Evolutionary conservation across 164 flowering plant species (phyloP).

Genomic region (Vitis rotundifolia): DNA sequence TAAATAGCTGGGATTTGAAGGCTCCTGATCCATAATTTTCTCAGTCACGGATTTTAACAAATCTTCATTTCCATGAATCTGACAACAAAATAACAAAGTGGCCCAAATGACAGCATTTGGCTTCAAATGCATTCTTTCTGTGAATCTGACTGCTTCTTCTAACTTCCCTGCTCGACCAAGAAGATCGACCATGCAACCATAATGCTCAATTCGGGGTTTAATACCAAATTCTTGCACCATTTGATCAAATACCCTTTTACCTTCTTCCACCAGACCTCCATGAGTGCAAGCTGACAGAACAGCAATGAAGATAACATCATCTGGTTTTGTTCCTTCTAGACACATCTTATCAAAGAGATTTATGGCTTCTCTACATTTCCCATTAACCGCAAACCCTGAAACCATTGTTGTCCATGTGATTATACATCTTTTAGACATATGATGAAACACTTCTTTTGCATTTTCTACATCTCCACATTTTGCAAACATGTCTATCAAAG

Average conservation of each 20-base stretch:
- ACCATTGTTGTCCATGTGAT: constrained; percentile 64
- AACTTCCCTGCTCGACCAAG: constrained; percentile 52
- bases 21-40: constrained; percentile 44
- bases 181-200: constrained; percentile 61
- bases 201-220: constrained; percentile 50
- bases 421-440: constrained; percentile 37
- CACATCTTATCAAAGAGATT: constrained; percentile 42
- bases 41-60: constrained; percentile 26
- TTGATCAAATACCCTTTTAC: constrained; percentile 32
- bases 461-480: constrained; percentile 52
- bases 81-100: constrained; percentile 44
- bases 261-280: constrained; percentile 56
- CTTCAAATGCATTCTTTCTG: constrained; percentile 50
- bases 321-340: constrained; percentile 37
- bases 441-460: constrained; percentile 32
- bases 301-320: constrained; percentile 52
- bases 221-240: constrained; percentile 38
- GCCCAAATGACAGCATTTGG: constrained; percentile 62
- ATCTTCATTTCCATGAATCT: constrained; percentile 32
- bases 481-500: constrained; percentile 57
- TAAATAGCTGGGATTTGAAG: constrained; percentile 45
- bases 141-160: constrained; percentile 46
- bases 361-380: constrained; percentile 49
- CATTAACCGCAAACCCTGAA: constrained; percentile 51
- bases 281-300: constrained; percentile 58